Evolutionary conservation across 306 rosid species (phyloP).

Genomic region (Cucurbita ficifolia): DNA sequence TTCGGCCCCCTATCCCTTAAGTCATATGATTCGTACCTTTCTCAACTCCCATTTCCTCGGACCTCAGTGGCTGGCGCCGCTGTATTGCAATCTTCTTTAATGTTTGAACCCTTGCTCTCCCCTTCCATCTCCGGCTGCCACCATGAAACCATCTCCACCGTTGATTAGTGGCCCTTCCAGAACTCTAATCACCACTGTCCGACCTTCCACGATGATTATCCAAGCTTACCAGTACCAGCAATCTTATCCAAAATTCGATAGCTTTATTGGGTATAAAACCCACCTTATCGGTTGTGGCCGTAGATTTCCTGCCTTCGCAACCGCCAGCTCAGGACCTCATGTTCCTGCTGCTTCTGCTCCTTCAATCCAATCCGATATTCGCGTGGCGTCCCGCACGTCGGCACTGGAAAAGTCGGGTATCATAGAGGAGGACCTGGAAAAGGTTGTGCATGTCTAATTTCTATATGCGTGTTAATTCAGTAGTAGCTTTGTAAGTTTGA

Average conservation of each 20-base stretch:
- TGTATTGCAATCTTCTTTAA: not conserved
- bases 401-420: conserved; percentile 9
- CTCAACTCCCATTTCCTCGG: conserved; percentile 1
- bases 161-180: conserved; percentile 15
- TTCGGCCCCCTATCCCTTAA: not conserved
- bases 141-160: conserved; percentile 35
- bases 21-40: not conserved
- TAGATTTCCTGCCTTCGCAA: conserved; percentile 15
- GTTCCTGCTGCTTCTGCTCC: conserved; percentile 27
- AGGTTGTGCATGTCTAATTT: conserved; percentile 14
- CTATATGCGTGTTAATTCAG: not conserved
- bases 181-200: conserved; percentile 1
- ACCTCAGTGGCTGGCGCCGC: conserved; percentile 1
- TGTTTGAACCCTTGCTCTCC: not conserved
- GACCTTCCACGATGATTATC: not conserved
- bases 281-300: not conserved
- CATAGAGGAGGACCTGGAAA: conserved; percentile 48
- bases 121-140: not conserved
- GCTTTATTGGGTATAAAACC: conserved; percentile 13
- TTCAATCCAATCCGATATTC: conserved; percentile 14
- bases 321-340: conserved; percentile 19
- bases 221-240: not conserved
- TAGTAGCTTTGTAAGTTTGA: not conserved
- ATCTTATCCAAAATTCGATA: conserved; percentile 3
- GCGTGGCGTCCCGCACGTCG: conserved; percentile 5